Base-by-base conservation (phyloP, 768 basidiomycete species). In the Xerocomus potaroensis region DNA sequence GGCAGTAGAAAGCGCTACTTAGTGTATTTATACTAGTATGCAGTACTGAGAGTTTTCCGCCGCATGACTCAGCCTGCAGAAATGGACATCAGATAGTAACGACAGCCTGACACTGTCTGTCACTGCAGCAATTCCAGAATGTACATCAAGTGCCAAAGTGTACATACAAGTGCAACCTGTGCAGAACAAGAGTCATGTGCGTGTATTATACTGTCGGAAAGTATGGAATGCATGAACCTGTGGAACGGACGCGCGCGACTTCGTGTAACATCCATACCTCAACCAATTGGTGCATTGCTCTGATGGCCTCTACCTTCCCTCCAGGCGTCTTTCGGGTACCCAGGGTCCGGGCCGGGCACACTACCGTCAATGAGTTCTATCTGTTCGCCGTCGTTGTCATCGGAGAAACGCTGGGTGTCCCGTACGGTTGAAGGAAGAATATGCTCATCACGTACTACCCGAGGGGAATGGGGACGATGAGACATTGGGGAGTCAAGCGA, bases 391-490 rank as follows among this genome's bases (percentile, higher is more conserved):
- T 64, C 53, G 8, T 19, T 45, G 24, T 23, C 32, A 18, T 66
- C 55, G 9, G 35, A 39, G 31, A 49, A 60, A 31, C 10, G 37
- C 27, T 51, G 43, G n/a, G 9, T 11, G 31, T 53, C 57, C 10
- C 51, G 56, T 16, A 16, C 50, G 55, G 43, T 56, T 41, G 53
- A 72, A 61, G 80, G 80, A 8, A 84, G 71, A 8, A 66, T 49
- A 2, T 60, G 56, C 5, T 69, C 64, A 1, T 71, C 72, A 29
- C 71, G 74, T 34, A 70, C 67, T 48, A 81, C 77, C 33, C 87
- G 82, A 15, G 88, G 86, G 5, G 81, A 71, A 61, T 86, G 78
- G 0, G 90, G 87, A n/a, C 72, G 73, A 58, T 91, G 84, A 3
- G 79, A 81, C 29, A 72, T 58, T 16, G 78, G 72, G 0, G 82